Base-by-base conservation (phyloP, 768 basidiomycete genomes). In the Lactarius hengduanensis region DNA sequence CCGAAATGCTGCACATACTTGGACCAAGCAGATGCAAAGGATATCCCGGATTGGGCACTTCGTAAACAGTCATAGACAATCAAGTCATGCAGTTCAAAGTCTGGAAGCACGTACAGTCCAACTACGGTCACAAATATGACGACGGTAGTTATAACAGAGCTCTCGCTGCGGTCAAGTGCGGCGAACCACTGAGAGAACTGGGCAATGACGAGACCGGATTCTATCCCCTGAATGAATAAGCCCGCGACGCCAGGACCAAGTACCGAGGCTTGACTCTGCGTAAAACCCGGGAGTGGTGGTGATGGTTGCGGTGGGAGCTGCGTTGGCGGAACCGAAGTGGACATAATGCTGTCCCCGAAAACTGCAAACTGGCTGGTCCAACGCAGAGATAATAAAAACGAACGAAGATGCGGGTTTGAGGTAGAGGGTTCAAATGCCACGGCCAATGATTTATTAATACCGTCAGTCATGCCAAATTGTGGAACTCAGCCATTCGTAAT, bases 121-220 rank as follows among this genome's bases (percentile, higher is more conserved):
- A 67, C 57, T 4, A 5, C 3, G 5, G 66, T 63, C 57, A 63
- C 57, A 18, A 59, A 63, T 59, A 63, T 11, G 15, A 67, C 32
- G 22, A 59, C 2, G 15, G 18, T 11, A 11, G 47, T 22, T 15
- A 66, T 10, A 22, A 34, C 38, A 4, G 8, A 4, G 16, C 30
- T 41, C 4, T 66, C 65, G 3, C 50, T 34, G 10, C 65, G 61
- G 28, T 62, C 60, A 10, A 54, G 20, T 4, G 60, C 22, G 15
- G 56, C 30, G 32, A 57, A 62, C 65, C 65, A 66, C 13, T 47
- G 65, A 40, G 45, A 62, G 56, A 66, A 47, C 20, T 66, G 65
- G 1, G 56, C n/a, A 3, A 66, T 13, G 9, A 66, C 61, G 36
- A 66, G 65, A 36, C 65, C 65, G 1, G 56, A 50, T 16, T n/a